Evolutionary conservation across 768 basidiomycete genomes (phyloP), one percentile per base, ranked within the genome.

Genomic region (Amanita exitialis): DNA sequence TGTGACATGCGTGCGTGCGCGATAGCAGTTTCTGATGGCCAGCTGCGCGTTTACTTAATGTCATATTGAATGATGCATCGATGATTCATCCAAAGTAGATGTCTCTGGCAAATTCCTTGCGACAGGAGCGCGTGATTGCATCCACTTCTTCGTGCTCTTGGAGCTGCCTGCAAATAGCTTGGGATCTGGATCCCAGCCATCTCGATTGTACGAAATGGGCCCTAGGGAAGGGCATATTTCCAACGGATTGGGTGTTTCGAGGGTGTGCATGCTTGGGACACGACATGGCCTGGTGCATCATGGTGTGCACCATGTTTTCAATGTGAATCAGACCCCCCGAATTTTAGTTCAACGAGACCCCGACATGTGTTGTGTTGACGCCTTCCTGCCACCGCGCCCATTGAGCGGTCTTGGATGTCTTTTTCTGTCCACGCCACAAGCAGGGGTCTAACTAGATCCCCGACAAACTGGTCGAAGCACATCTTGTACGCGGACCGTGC

Each of bases 401-500:
- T 12, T n/a, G 36, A 37, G 28, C 38, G 13, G 47, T 18, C 6
- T 28, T 21, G 23, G 1, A 49, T 42, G 47, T 37, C 27, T 7
- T 13, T 54, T 41, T 54, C 37, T 16, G 32, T 15, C 15, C 20
- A 13, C 46, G 20, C 28, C 39, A 15, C 37, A 27, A 35, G 16
- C 15, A 39, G 47, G 32, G 10, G 15, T 47, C 30, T 43, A 32
- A 30, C 20, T 32, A 20, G 12, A 32, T 25, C 44, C 41, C 37
- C 13, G 34, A 27, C 20, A 13, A 18, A 28, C 35, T 47, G 44
- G 51, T 16, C 44, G 37, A 25, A 48, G 21, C 48, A 36, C 10
- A n/a, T 70, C 6, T 54, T 82, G 6, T 85, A 81, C 59, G 66
- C 73, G 51, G 82, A 84, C 63, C 69, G 71, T 37, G 66, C 69